These are phyloP conservation scores for Globisporangium perplexum DNA, from an alignment of 352 stramenopile genomes.

Conservation along the genomic window DNA sequence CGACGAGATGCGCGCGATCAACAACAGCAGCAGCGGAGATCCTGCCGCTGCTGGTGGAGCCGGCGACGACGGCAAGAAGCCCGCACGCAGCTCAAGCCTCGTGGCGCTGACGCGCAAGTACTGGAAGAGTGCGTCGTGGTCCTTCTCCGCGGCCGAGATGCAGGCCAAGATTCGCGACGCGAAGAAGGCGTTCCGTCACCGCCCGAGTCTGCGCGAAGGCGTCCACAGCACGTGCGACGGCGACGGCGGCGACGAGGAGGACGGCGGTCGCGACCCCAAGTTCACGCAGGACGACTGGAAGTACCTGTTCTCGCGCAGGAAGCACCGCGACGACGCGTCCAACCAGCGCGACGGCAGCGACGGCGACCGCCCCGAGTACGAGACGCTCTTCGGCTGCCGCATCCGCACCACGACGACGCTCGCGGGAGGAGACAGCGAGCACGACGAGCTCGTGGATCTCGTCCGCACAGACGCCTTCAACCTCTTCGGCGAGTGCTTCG, in stretches of 20 bases:
- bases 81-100: conserved; percentile 1
- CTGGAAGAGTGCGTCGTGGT: conserved; percentile 16
- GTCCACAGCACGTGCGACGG: not conserved
- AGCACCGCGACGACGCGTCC: not conserved
- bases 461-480: conserved; percentile 12
- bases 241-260: not conserved
- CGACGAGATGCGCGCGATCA: not conserved
- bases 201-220: conserved; percentile 4
- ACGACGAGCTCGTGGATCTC: conserved; percentile 9
- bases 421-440: not conserved
- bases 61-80: not conserved
- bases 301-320: conserved; percentile 2
- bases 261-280: not conserved
- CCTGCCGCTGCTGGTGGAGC: not conserved
- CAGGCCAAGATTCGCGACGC: conserved; percentile 9
- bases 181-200: conserved; percentile 4
- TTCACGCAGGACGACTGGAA: conserved; percentile 5
- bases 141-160: conserved; percentile 9
- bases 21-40: not conserved
- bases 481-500: conserved; percentile 17
- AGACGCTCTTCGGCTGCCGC: conserved; percentile 15
- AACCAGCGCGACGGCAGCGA: not conserved
- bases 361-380: not conserved
- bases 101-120: conserved; percentile 1
- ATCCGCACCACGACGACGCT: not conserved